Percentiles rank a stretch among this genome's conserved stretches.
These are phyloP conservation scores for Cladorrhinum sp. DNA, from an alignment of 2,329 filamentous ascomycete species.

Conservation along the genomic window DNA sequence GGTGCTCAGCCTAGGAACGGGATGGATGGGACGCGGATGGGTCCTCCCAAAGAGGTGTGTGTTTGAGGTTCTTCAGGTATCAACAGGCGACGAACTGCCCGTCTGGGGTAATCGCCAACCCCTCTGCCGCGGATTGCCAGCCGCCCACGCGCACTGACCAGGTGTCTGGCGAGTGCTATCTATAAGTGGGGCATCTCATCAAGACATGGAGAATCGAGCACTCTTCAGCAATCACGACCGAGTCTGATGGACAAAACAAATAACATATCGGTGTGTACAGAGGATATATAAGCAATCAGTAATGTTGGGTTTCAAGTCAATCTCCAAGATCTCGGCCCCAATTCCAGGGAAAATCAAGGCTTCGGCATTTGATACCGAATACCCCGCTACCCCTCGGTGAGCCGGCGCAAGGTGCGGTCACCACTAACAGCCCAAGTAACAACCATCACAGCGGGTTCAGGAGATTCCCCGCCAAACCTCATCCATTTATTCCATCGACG, in stretches of 20 bases:
- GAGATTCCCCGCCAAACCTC: neutral
- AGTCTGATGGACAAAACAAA: no score
- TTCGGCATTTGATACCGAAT: neutral
- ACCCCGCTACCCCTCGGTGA: neutral
- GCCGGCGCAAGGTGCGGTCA: neutral
- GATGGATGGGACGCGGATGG: neutral
- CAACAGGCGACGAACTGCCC: slow-evolving; percentile 3
- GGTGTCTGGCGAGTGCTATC: slow-evolving; percentile 2
- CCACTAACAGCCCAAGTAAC: neutral
- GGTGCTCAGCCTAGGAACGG: neutral
- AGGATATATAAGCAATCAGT: no score
- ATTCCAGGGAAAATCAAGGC: neutral
- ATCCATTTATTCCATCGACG: neutral
- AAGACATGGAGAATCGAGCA: no score
- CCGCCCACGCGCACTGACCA: slow-evolving; percentile 11
- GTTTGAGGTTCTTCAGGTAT: slow-evolving; percentile 16
- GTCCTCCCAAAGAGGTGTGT: neutral
- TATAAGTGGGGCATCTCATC: neutral
- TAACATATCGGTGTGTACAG: no score
- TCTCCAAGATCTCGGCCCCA: no score
- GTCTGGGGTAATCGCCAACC: neutral
- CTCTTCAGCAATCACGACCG: no score
- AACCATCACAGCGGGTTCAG: neutral
- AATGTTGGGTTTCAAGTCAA: no score
- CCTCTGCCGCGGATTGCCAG: slow-evolving; percentile 1